A percentile compares a stretch with the other conserved stretches of the same genome.
Conservation (phyloP, 345 rosid genomes). For the Viola odorata region DNA sequence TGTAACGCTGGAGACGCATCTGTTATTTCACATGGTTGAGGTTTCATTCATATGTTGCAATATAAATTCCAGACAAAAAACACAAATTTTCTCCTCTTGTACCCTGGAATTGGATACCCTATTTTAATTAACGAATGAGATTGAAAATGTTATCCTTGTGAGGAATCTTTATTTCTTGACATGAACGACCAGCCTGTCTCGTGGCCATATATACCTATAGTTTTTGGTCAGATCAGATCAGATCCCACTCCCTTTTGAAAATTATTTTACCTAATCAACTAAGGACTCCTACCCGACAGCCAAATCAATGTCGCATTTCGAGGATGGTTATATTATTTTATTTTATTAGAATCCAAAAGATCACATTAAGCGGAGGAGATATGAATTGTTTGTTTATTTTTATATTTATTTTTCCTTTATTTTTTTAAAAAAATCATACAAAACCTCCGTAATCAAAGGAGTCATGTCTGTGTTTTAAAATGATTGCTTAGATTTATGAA, state of each 20-base stretch:
- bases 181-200: constrained; percentile 27
- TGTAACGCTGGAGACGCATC: constrained; percentile 2
- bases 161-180: constrained; percentile 14
- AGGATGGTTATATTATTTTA: constrained; percentile 7
- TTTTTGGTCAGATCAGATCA: background rate
- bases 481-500: background rate
- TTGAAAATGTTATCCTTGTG: too few relatives aligned
- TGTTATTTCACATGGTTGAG: background rate
- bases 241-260: constrained; percentile 29
- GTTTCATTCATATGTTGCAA: background rate
- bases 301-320: constrained; percentile 33
- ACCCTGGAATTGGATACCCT: background rate
- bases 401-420: too few relatives aligned
- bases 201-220: background rate
- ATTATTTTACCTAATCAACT: constrained; percentile 21
- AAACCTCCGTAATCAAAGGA: too few relatives aligned
- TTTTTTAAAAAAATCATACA: too few relatives aligned
- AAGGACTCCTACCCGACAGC: constrained; percentile 28
- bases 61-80: constrained; percentile 27
- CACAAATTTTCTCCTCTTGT: constrained; percentile 9
- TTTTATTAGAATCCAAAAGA: background rate
- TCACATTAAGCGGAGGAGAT: background rate
- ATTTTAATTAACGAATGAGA: too few relatives aligned
- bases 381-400: too few relatives aligned
- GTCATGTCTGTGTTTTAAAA: background rate